Evolutionary conservation across 2,329 filamentous ascomycete species (phyloP).

Genomic region (Fusarium sp.): DNA sequence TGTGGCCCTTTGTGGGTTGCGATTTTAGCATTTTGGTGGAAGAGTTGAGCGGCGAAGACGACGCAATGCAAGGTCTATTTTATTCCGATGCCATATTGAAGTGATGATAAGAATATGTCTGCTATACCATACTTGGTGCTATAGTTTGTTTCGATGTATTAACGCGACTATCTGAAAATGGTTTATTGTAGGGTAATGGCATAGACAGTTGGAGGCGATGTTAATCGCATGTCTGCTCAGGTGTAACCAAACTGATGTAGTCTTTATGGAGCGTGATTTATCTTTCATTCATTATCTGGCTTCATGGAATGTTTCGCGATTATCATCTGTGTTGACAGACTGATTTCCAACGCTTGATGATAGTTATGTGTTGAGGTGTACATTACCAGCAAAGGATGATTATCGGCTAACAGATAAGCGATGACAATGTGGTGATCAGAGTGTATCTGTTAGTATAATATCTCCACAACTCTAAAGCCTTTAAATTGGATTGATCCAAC

Average conservation of each 20-base stretch:
- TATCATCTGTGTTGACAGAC: no score
- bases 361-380: no score
- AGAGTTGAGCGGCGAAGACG: rapidly evolving
- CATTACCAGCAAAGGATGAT: no score
- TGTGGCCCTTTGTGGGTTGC: not conserved
- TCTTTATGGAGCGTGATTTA: no score
- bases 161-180: rapidly evolving
- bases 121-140: not conserved
- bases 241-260: not conserved
- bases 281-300: no score
- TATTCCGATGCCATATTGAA: no score
- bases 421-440: not conserved
- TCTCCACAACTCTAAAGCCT: no score
- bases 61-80: no score
- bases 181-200: not conserved
- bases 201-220: not conserved
- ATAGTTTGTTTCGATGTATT: not conserved
- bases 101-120: no score
- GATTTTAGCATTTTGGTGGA: not conserved
- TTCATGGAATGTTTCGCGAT: no score
- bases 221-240: not conserved
- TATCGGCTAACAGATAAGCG: not conserved
- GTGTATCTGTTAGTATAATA: not conserved
- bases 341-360: no score
- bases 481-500: no score